Percentiles rank a stretch among this genome's conserved stretches.
Evolutionary conservation across 441 rosid genomes (phyloP).

Genomic region (Bruguiera hainesii): DNA sequence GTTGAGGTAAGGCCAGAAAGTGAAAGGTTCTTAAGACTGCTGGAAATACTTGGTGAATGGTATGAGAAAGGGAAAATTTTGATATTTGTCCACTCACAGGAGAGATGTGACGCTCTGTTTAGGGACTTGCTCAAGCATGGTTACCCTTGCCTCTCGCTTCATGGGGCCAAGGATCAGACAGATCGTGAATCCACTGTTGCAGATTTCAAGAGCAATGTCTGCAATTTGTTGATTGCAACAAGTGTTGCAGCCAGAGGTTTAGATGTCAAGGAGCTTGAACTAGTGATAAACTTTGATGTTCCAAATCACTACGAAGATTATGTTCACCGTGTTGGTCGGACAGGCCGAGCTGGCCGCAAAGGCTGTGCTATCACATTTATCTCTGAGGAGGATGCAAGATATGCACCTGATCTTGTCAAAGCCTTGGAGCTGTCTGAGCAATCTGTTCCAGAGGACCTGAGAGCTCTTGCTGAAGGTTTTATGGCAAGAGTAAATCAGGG

Average conservation of each 20-base stretch:
- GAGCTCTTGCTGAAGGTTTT: slow-evolving; percentile 80
- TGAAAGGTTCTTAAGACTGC: slow-evolving; percentile 76
- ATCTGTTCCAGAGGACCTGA: slow-evolving; percentile 82
- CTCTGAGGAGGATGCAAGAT: slow-evolving; percentile 84
- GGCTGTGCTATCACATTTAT: slow-evolving; percentile 94
- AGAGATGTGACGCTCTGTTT: slow-evolving; percentile 80
- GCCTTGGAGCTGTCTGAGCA: slow-evolving; percentile 94
- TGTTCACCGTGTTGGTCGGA: slow-evolving; percentile 94
- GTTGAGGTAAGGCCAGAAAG: slow-evolving; percentile 91
- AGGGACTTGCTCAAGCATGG: slow-evolving; percentile 74
- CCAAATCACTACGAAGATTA: slow-evolving; percentile 91
- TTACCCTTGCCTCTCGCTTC: slow-evolving; percentile 91
- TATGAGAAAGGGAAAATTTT: slow-evolving; percentile 87
- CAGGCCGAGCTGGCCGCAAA: slow-evolving; percentile 90
- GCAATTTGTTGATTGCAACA: slow-evolving; percentile 84
- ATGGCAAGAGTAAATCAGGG: slow-evolving; percentile 92
- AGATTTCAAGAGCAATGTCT: slow-evolving; percentile 81
- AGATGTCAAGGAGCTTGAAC: slow-evolving; percentile 94
- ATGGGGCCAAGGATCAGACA: slow-evolving; percentile 92
- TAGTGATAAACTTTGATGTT: slow-evolving; percentile 78
- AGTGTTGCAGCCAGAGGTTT: slow-evolving; percentile 96
- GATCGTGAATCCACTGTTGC: slow-evolving; percentile 90
- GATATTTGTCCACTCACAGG: slow-evolving; percentile 86
- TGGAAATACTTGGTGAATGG: slow-evolving; percentile 94
- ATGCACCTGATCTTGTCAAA: slow-evolving; percentile 91